These are phyloP conservation scores for Chaetomiaceae sp. DNA, from an alignment of 2,329 filamentous ascomycete species.

Conservation along the genomic window DNA sequence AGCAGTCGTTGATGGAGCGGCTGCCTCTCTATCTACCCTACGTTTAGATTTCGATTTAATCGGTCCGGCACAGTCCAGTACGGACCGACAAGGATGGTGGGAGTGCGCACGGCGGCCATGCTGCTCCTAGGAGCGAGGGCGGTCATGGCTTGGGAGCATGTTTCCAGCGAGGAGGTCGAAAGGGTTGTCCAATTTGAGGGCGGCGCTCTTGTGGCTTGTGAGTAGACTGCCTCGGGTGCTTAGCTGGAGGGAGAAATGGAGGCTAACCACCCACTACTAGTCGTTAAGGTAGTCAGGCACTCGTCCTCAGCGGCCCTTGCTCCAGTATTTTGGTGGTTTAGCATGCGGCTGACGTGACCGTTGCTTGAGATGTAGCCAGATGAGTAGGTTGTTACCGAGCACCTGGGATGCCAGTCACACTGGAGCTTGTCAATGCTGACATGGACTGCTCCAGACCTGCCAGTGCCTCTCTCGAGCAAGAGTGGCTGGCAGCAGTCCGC, in stretches of 20 bases:
- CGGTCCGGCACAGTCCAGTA: too few species aligned
- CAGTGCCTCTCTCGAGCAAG: slow-evolving; percentile 19
- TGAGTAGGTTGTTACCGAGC: slow-evolving; percentile 12
- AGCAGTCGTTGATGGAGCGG: too few species aligned
- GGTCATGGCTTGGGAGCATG: slow-evolving; percentile 7
- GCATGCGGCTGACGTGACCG: not conserved
- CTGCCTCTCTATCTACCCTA: too few species aligned
- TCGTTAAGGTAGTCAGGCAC: slow-evolving; percentile 1
- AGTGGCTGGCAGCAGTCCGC: slow-evolving; percentile 19
- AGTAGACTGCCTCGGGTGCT: not conserved
- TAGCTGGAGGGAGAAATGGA: not conserved
- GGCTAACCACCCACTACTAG: not conserved
- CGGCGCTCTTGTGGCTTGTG: slow-evolving; percentile 11
- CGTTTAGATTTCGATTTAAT: too few species aligned
- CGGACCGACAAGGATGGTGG: not conserved
- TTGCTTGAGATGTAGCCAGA: slow-evolving; percentile 9
- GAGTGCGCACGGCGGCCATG: not conserved
- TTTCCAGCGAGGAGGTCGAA: not conserved
- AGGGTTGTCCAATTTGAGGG: not conserved
- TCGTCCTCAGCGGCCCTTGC: too few species aligned
- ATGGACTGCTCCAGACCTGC: slow-evolving; percentile 4
- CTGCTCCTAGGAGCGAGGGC: not conserved
- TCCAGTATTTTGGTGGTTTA: too few species aligned
- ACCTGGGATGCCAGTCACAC: too few species aligned
- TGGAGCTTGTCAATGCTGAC: too few species aligned